Evolutionary conservation across 495 filamentous ascomycete species (phyloP).

Genomic region (Penicillium paradoxum): DNA sequence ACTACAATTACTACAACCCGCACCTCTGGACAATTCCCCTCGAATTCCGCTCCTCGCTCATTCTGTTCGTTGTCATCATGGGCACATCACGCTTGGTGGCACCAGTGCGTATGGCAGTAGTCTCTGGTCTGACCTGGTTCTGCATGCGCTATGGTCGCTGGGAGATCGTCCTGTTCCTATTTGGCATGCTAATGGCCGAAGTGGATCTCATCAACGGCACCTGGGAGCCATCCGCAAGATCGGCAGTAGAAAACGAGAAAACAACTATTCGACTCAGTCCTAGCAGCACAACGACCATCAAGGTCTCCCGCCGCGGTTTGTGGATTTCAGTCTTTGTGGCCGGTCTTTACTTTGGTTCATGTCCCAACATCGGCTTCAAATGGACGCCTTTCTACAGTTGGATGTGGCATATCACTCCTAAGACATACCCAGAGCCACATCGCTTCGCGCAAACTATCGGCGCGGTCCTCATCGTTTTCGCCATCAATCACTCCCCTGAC

Average conservation of each 20-base stretch:
- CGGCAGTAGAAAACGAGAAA: conserved; percentile 12
- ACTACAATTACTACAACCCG: conserved; percentile 57
- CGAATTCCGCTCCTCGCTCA: conserved; percentile 60
- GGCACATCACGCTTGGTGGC: conserved; percentile 49
- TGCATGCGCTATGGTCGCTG: conserved; percentile 55
- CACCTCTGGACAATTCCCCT: conserved; percentile 73
- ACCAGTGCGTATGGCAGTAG: conserved; percentile 41
- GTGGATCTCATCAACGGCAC: conserved; percentile 46
- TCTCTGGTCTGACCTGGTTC: conserved; percentile 46
- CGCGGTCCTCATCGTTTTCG: conserved; percentile 51
- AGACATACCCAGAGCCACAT: conserved; percentile 40
- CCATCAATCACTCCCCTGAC: conserved; percentile 48
- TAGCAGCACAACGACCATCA: conserved; percentile 29
- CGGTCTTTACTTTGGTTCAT: conserved; percentile 42
- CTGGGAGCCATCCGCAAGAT: conserved; percentile 28
- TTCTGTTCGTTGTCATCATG: conserved; percentile 57
- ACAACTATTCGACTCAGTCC: conserved; percentile 18
- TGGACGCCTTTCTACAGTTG: conserved; percentile 45
- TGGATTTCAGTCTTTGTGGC: conserved; percentile 49
- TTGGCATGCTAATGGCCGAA: conserved; percentile 58
- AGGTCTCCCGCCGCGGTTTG: conserved; percentile 43
- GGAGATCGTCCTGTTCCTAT: conserved; percentile 56
- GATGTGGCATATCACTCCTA: conserved; percentile 37
- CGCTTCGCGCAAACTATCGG: conserved; percentile 48
- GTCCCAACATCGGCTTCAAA: conserved; percentile 40